These are phyloP conservation scores for Leishmania major DNA, from an alignment of 208 protist genomes.

Conservation along the genomic window DNA sequence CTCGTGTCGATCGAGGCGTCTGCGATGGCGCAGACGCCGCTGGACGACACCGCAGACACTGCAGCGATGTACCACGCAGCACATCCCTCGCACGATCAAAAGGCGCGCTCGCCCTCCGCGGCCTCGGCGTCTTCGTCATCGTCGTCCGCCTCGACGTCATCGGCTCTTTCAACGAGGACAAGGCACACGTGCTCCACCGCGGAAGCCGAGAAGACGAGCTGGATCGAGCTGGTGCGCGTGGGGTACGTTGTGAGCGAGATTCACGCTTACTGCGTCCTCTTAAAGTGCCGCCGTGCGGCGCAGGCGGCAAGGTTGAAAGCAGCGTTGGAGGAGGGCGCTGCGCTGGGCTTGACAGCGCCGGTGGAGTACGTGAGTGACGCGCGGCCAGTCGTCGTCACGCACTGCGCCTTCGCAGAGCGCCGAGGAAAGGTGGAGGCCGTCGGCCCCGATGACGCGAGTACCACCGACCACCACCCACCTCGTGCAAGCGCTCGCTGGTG, in stretches of 20 bases:
- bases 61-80: neutral
- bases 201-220: neutral
- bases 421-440: neutral
- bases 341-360: conserved; percentile 30
- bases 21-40: neutral
- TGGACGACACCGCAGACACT: neutral
- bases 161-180: neutral
- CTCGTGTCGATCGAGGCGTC: conserved; percentile 35
- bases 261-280: conserved; percentile 68
- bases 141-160: neutral
- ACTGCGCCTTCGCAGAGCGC: conserved; percentile 10
- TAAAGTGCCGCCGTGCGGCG: conserved; percentile 38
- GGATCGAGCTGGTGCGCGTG: conserved; percentile 49
- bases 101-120: neutral
- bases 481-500: conserved; percentile 3
- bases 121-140: conserved; percentile 1
- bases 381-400: conserved; percentile 10
- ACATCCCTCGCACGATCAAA: neutral
- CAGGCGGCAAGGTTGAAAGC: conserved; percentile 40
- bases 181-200: neutral
- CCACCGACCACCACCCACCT: neutral
- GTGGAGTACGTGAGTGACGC: conserved; percentile 46
- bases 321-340: conserved; percentile 39
- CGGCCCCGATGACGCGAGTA: neutral
- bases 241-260: conserved; percentile 69